Percentiles rank a stretch among this genome's conserved stretches.
Evolutionary conservation across 345 rosid genomes (phyloP).

Genomic region (Pistacia integerrima): DNA sequence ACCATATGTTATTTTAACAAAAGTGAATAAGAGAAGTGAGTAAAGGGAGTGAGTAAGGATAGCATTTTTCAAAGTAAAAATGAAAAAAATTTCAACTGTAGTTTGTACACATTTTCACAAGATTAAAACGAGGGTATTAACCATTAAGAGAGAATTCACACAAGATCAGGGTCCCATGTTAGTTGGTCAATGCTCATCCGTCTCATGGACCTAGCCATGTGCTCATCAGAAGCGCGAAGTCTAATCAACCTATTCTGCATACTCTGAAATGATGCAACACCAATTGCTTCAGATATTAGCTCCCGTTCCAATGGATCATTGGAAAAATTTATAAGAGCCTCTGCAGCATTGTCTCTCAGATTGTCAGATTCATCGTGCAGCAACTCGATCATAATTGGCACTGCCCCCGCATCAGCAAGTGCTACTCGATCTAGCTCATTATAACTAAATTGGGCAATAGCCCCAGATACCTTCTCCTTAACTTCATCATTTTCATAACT

Average conservation of each 20-base stretch:
- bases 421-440: constrained; percentile 42
- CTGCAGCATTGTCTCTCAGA: constrained; percentile 49
- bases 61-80: too few relatives aligned
- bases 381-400: constrained; percentile 46
- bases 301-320: constrained; percentile 41
- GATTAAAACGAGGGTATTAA: background rate
- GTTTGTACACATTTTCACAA: background rate
- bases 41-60: too few relatives aligned
- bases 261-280: constrained; percentile 33
- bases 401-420: constrained; percentile 41
- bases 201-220: constrained; percentile 46
- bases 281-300: constrained; percentile 41
- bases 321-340: constrained; percentile 51
- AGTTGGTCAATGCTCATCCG: constrained; percentile 46
- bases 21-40: too few relatives aligned
- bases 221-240: constrained; percentile 43
- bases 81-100: background rate
- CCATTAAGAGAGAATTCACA: background rate
- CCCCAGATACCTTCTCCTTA: constrained; percentile 50
- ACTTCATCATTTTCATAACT: constrained; percentile 41
- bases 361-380: constrained; percentile 50
- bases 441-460: constrained; percentile 58
- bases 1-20: too few relatives aligned
- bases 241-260: constrained; percentile 46
- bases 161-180: constrained; percentile 32